Evolutionary conservation across 1,284 basidiomycete genomes (phyloP), one percentile per base, ranked within the genome.

Genomic region (Porodaedalea pini): DNA sequence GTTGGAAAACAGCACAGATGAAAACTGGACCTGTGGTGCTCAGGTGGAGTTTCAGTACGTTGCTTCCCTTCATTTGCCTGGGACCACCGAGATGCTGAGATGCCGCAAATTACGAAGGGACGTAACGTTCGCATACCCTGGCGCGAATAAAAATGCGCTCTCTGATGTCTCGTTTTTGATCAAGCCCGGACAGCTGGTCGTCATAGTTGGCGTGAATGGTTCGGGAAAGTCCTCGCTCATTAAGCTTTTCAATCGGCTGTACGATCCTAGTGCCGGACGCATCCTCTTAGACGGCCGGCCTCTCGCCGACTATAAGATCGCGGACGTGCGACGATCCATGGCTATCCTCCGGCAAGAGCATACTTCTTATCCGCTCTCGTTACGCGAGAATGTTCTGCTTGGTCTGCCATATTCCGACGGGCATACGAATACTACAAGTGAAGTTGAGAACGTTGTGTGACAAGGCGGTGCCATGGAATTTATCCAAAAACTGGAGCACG

Each of bases 191-290:
- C 70, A 78, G 49, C 65, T 80, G 2, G 71, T 78, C 27, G 71
- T 79, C 29, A 67, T 82, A 0, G 76, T 78, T 0, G 80, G 80
- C 8, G 62, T 61, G 10, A 79, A 78, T 58, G 79, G 78, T 5
- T 76, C 74, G 59, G 80, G 79, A 25, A 82, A 82, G 63, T 73
- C 75, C 0, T 71, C 78, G 0, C 64, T 78, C 17, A 65, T 79
- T 4, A 78, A 78, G 53, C 66, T 81, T 10, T 61, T 82, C 17
- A 68, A 72, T 2, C 69, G 77, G 2, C 59, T 79, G 0, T 68
- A 70, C 32, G 67, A 71, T 40, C 74, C 77, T 1, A 70, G 68
- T 0, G 59, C 59, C 3, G 79, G 80, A 0, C 63, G 68, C 0
- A 72, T 81, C 8, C 49, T 70, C 6, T 57, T 81, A 21, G 73